A percentile compares a stretch with the other conserved stretches of the same genome.
Evolutionary conservation across 192 early-diverging fungal genomes (phyloP).

Genomic region (Coemansia sp.): DNA sequence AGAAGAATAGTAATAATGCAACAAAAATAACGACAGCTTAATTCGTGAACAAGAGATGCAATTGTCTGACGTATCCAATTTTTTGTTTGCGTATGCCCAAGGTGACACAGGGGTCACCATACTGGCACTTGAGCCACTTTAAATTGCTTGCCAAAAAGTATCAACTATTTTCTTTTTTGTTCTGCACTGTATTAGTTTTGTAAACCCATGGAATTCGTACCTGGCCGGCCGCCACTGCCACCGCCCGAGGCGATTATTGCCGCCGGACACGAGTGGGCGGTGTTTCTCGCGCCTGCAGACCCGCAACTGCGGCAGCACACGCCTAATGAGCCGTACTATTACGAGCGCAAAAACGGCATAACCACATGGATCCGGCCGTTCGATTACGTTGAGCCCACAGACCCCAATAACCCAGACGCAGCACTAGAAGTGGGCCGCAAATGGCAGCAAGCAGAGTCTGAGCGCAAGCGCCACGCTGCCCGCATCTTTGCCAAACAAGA

Average conservation of each 20-base stretch:
- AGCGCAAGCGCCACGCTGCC: slow-evolving; percentile 6
- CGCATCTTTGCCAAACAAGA: slow-evolving; percentile 22
- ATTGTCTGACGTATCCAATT: slow-evolving; percentile 1
- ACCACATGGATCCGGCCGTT: slow-evolving; percentile 53
- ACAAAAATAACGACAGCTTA: neutral
- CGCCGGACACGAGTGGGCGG: slow-evolving; percentile 41
- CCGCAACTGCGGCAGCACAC: slow-evolving; percentile 5
- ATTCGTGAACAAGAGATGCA: neutral
- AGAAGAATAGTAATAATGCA: slow-evolving; percentile 10
- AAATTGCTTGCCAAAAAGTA: neutral
- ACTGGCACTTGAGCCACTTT: neutral
- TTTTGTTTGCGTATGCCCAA: slow-evolving; percentile 11
- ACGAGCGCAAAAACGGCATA: slow-evolving; percentile 39
- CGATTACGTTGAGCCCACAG: slow-evolving; percentile 23
- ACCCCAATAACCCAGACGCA: slow-evolving; percentile 2
- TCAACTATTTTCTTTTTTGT: neutral
- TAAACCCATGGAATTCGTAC: neutral
- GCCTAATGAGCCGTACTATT: slow-evolving; percentile 41
- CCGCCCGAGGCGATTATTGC: slow-evolving; percentile 8
- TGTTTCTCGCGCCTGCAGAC: slow-evolving; percentile 29
- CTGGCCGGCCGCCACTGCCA: slow-evolving; percentile 2
- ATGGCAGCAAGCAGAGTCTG: slow-evolving; percentile 17
- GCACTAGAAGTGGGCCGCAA: slow-evolving; percentile 12
- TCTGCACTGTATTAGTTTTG: neutral
- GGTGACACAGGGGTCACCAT: neutral